Evolutionary conservation across 2,329 filamentous ascomycete species (phyloP), one percentile per base, ranked within the genome.

Genomic region (Nothophoma quercina): DNA sequence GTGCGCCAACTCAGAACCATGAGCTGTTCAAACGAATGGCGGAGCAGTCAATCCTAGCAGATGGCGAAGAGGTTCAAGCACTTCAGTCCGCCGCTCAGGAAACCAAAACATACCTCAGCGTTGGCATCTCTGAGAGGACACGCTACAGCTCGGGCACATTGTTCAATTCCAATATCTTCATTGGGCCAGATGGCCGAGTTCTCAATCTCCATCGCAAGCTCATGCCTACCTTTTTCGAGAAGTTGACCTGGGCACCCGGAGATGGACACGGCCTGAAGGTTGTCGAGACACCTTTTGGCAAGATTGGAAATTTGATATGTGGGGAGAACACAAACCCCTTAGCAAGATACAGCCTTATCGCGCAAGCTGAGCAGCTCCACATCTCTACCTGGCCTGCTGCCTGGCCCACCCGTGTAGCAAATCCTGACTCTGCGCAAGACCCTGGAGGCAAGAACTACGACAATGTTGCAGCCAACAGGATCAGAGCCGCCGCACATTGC

Each of bases 301-400:
- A 75, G 44, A 75, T 84, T 8, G 81, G 81, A 1, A 72, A 67
- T 4, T 62, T 84, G 45, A 83, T 85, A 13, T 85, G 82, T 56
- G 82, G 82, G 2, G 83, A 85, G 64, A 85, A 85, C 40, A 84
- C 81, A 0, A 85, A 85, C 53, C 82, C 82, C 0, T 63, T 85
- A 0, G 82, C 82, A 1, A 65, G 80, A 12, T 85, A 81, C 33
- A 58, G 75, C 0, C 62, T 85, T 2, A 83, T 84, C 72, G 78
- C 81, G 0, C 81, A 84, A 55, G 80, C 79, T 1, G 81, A 85
- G 59, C 79, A 84, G 52, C 63, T 85, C 10, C 82, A 85, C 62
- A 78, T 85, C 16, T 81, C 79, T 0, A 79, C 77, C 0, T 85
- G 82, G 82, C 83, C 83, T 2, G 75, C 81, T 0, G 73, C 82